Percentiles rank a stretch among this genome's conserved stretches.
These are phyloP conservation scores for Candida qinlingensis DNA, from an alignment of 805 yeast genomes.

Conservation along the genomic window DNA sequence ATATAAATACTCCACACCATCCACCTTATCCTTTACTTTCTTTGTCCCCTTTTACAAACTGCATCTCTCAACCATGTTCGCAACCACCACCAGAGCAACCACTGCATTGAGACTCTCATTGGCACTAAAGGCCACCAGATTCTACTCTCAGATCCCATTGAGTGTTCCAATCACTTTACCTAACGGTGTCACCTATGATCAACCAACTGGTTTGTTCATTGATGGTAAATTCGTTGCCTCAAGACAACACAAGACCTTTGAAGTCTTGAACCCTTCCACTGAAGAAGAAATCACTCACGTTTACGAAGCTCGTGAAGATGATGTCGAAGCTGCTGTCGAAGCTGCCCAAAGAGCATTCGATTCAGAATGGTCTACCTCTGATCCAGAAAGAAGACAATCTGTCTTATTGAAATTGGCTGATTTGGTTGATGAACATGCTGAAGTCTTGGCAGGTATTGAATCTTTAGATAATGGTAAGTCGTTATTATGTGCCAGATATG, in stretches of 20 bases:
- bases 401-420: constrained; percentile 71
- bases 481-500: constrained; percentile 64
- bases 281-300: constrained; percentile 65
- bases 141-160: constrained; percentile 34
- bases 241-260: constrained; percentile 53
- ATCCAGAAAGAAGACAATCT: constrained; percentile 61
- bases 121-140: constrained; percentile 22
- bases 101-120: constrained; percentile 14
- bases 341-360: constrained; percentile 81
- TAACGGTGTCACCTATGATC: constrained; percentile 66
- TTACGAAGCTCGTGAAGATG: constrained; percentile 71
- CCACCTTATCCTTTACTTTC: background rate
- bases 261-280: constrained; percentile 63
- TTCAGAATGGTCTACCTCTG: constrained; percentile 61
- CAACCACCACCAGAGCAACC: constrained; percentile 11
- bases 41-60: background rate
- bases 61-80: constrained; percentile 13
- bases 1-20: background rate
- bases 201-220: constrained; percentile 80
- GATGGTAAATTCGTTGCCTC: constrained; percentile 70
- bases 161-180: constrained; percentile 56
- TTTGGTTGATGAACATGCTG: constrained; percentile 67
- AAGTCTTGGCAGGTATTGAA: constrained; percentile 75
- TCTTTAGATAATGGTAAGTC: constrained; percentile 90
- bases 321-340: constrained; percentile 77